A percentile compares a stretch with the other conserved stretches of the same genome.
Evolutionary conservation across 2,329 filamentous ascomycete genomes (phyloP).

Genomic region (Aaosphaeria arxii): DNA sequence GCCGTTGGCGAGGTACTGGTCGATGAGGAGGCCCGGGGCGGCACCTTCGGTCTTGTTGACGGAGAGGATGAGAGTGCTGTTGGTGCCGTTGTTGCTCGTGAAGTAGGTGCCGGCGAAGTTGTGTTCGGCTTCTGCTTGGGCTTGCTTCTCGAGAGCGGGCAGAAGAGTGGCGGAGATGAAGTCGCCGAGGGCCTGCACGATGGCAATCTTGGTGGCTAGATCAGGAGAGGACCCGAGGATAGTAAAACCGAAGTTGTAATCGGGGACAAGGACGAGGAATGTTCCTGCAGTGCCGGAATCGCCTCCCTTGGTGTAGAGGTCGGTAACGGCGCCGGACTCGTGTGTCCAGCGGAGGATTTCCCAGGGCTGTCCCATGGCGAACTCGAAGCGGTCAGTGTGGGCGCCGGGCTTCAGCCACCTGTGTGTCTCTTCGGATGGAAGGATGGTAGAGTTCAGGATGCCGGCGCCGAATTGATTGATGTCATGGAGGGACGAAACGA

Average conservation of each 20-base stretch:
- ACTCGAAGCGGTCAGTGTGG: slow-evolving; percentile 27
- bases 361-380: slow-evolving; percentile 36
- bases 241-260: slow-evolving; percentile 41
- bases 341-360: slow-evolving; percentile 31
- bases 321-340: slow-evolving; percentile 12
- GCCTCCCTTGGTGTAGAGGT: slow-evolving; percentile 42
- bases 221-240: slow-evolving; percentile 29
- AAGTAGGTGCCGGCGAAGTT: slow-evolving; percentile 19
- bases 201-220: background rate
- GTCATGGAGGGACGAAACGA: slow-evolving; percentile 31
- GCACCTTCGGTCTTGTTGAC: slow-evolving; percentile 10
- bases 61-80: slow-evolving; percentile 22
- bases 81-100: slow-evolving; percentile 13
- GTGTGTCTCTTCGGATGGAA: slow-evolving; percentile 26
- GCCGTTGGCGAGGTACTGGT: slow-evolving; percentile 28
- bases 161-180: background rate
- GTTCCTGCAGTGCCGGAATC: slow-evolving; percentile 38
- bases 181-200: background rate
- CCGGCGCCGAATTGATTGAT: slow-evolving; percentile 31
- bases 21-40: slow-evolving; percentile 22
- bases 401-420: slow-evolving; percentile 40
- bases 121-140: background rate
- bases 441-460: slow-evolving; percentile 35
- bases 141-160: background rate
- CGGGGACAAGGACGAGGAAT: slow-evolving; percentile 40